Base-by-base conservation (phyloP, 108 stramenopile genomes). In the Discostella pseudostelligera region DNA sequence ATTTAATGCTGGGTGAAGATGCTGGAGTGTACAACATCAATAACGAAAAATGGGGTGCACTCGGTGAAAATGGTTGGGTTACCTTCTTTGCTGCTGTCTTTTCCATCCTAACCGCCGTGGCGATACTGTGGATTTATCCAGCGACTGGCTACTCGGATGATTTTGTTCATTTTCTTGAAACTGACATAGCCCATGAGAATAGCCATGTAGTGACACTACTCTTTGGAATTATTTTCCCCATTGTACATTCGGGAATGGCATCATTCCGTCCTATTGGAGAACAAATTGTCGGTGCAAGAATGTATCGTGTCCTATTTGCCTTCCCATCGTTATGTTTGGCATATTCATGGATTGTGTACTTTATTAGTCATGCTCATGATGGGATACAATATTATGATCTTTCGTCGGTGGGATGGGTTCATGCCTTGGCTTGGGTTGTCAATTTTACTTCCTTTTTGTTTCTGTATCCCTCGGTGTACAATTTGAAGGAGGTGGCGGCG, bases 161-260 rank as follows among this genome's bases (percentile, higher is more conserved):
- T 47, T 95, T 95, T 78, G 64, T 91, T 12, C 57, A 76, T 4
- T 72, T 56, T 4, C 36, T 95, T 24, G 81, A 86, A 69, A 62
- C 57, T 0, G 68, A 71, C 37, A 65, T 83, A 4, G 84, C 88
- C 0, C 72, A 80, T 16, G 89, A 86, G n/a, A 76, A 90, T 69
- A 56, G 81, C 16, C 78, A 82, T 47, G 16, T 79, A 10, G 83
- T 83, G 1, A 81, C 91, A 0, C 69, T 88, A 63, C 81, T 84
- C 8, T 83, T 96, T 43, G 76, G 93, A 22, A 64, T 74, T 4
- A 62, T 96, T 13, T 98, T 98, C 69, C 90, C 96, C 9, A 76
- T 97, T 13, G 80, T 84, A 2, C 97, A 98, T 74, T 94, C 92
- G 26, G 97, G 97, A 14, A 76, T 98, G 70, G 97, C 97, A n/a